Evolutionary conservation across 2,329 filamentous ascomycete genomes (phyloP), one percentile per base, ranked within the genome.

Genomic region (Penicillium sp.): DNA sequence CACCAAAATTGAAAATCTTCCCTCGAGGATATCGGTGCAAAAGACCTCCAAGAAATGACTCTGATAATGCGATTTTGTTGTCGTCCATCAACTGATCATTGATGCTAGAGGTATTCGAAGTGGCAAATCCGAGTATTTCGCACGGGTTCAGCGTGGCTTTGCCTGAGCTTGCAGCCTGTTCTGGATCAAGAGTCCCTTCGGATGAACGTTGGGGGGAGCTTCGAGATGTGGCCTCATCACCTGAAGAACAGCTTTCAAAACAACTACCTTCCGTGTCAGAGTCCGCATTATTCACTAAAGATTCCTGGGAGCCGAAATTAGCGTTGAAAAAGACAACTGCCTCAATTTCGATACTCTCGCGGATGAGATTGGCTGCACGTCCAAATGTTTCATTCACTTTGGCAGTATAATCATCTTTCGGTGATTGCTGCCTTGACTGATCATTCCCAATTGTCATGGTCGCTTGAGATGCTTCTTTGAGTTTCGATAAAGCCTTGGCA

Each of bases 21-120:
- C 81, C 82, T 9, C 71, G 67, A 0, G 80, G 80, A 56, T 83
- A 79, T 1, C 76, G 70, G 13, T 73, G 73, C 1, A 82, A 65
- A 6, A 83, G 72, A 2, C 69, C 70, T 0, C 71, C 66, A 2
- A 83, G 67, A 15, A 80, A 73, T 6, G 61, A 69, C 50, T 80
- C 76, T 0, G 77, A 71, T 1, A 82, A 57, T 2, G 64, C 62
- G 10, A 66, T 57, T 6, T 64, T 54, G n/a, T 54, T 55, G 10
- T 64, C 55, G 0, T 35, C 42, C 8, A 41, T 43, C 2, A 62
- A 57, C 2, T 54, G 35, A 27, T 69, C 62, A 9, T 62, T 73
- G 23, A 77, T 63, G 40, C 76, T 69, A 40, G 58, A 52, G 6
- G 42, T 19, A 27, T 47, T 37, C 12, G 54, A 61, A 21, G 56